Evolutionary conservation across 768 basidiomycete species (phyloP).

Genomic region (Steccherinum ochraceum): DNA sequence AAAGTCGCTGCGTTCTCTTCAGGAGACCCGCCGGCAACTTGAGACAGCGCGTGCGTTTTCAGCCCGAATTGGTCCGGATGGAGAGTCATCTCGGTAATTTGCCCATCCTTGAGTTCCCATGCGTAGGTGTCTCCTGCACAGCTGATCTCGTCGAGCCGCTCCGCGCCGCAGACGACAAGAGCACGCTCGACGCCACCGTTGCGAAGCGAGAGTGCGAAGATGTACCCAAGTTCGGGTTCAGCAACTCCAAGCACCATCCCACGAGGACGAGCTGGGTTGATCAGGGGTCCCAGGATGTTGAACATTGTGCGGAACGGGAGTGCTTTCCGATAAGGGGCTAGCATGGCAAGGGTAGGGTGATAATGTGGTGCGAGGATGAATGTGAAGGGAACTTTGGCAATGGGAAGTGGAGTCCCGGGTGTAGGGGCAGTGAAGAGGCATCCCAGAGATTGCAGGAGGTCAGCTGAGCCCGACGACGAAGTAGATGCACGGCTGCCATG

Average conservation of each 20-base stretch:
- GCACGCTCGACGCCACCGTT: slow-evolving; percentile 77
- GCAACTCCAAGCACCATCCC: slow-evolving; percentile 93
- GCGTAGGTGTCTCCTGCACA: slow-evolving; percentile 85
- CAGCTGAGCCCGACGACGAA: slow-evolving; percentile 90
- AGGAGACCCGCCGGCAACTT: slow-evolving; percentile 71
- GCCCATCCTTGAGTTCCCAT: slow-evolving; percentile 73
- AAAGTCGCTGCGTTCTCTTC: slow-evolving; percentile 77
- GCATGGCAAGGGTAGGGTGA: slow-evolving; percentile 76
- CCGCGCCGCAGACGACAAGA: slow-evolving; percentile 88
- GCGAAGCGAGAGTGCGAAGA: slow-evolving; percentile 71
- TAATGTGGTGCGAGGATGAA: slow-evolving; percentile 95
- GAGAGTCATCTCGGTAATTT: slow-evolving; percentile 55
- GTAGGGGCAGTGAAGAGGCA: slow-evolving; percentile 68
- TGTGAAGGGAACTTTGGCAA: slow-evolving; percentile 72
- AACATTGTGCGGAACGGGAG: slow-evolving; percentile 96
- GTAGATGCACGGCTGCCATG: slow-evolving; percentile 90
- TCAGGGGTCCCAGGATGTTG: slow-evolving; percentile 90
- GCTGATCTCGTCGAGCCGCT: slow-evolving; percentile 91
- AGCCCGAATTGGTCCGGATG: slow-evolving; percentile 78
- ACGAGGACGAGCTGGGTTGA: slow-evolving; percentile 82
- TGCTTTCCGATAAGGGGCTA: slow-evolving; percentile 79
- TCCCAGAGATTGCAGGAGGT: slow-evolving; percentile 79
- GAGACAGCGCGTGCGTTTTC: slow-evolving; percentile 54
- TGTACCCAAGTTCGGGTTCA: slow-evolving; percentile 68
- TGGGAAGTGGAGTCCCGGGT: slow-evolving; percentile 45